phyloP scores from a whole-genome alignment of 1,139 yeast species.

The Candida sanyaensis region DNA sequence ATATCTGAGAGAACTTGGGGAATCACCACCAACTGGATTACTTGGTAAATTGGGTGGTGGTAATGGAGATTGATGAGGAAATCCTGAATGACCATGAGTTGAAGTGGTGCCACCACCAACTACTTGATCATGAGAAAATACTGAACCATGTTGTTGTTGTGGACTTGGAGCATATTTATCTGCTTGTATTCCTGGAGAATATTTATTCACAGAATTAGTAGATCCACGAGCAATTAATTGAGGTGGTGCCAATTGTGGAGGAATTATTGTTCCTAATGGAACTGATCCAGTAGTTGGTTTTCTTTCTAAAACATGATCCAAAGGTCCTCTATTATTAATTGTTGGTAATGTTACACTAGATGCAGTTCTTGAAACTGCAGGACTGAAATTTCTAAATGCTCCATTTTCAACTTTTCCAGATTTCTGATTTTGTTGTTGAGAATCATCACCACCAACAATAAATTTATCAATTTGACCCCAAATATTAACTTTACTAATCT shows the following conservation, averaged over 20 bases:
- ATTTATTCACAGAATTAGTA: conserved; percentile 18
- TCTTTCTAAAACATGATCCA: conserved; percentile 7
- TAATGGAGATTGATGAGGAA: neutral
- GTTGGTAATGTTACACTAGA: conserved; percentile 48
- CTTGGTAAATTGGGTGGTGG: neutral
- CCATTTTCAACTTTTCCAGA: conserved; percentile 45
- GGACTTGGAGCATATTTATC: conserved; percentile 28
- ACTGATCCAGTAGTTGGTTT: conserved; percentile 4
- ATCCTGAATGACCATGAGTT: neutral
- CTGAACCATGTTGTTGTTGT: no score
- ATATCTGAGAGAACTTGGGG: conserved; percentile 1
- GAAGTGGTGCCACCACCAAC: no score
- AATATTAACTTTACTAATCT: conserved; percentile 73
- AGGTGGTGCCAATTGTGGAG: conserved; percentile 12
- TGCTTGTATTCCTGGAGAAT: conserved; percentile 16
- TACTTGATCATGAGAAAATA: no score
- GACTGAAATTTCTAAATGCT: conserved; percentile 74
- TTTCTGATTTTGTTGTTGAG: conserved; percentile 36
- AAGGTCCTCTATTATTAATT: neutral
- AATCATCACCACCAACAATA: conserved; percentile 88
- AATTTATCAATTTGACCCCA: conserved; percentile 91
- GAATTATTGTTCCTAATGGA: neutral
- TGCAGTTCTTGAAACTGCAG: conserved; percentile 56
- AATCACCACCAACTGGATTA: neutral
- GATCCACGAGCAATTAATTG: conserved; percentile 18